Evolutionary conservation across 1,139 yeast genomes (phyloP).

Genomic region (Meyerozyma sp.): DNA sequence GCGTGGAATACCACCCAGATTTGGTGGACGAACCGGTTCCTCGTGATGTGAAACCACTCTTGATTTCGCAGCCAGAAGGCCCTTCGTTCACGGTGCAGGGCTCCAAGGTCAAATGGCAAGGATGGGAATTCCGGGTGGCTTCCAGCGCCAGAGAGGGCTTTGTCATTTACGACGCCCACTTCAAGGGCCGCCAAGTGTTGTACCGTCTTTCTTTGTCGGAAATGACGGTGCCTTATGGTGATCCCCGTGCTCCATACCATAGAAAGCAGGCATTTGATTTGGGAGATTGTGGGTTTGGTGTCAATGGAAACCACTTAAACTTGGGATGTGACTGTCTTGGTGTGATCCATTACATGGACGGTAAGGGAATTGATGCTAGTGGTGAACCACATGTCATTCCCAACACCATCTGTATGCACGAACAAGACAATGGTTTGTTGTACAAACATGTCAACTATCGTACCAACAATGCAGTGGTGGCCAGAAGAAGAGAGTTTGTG

Average conservation of each 20-base stretch:
- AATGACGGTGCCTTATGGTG: constrained; percentile 93
- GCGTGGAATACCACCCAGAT: constrained; percentile 71
- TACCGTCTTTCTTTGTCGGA: constrained; percentile 78
- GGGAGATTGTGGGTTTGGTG: constrained; percentile 90
- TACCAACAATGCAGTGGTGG: constrained; percentile 66
- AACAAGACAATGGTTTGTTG: constrained; percentile 76
- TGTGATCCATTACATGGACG: constrained; percentile 75
- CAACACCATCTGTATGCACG: constrained; percentile 84
- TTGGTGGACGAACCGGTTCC: constrained; percentile 51
- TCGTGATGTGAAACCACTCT: constrained; percentile 71
- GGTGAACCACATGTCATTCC: constrained; percentile 67
- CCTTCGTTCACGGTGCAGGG: constrained; percentile 69
- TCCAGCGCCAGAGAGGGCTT: constrained; percentile 81
- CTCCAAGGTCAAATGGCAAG: constrained; percentile 74
- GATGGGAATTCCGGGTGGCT: constrained; percentile 80
- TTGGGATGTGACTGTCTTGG: constrained; percentile 92
- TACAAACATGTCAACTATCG: constrained; percentile 85
- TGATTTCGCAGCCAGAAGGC: constrained; percentile 80
- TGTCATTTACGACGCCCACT: constrained; percentile 69
- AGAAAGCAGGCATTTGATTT: constrained; percentile 90
- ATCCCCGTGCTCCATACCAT: constrained; percentile 85
- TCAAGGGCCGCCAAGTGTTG: constrained; percentile 77
- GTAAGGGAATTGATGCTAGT: constrained; percentile 49
- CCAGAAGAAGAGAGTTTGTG: constrained; percentile 81
- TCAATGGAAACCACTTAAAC: constrained; percentile 64